phyloP scores from a whole-genome alignment of 805 yeast genomes.

The Pichia sporocuriosa region DNA sequence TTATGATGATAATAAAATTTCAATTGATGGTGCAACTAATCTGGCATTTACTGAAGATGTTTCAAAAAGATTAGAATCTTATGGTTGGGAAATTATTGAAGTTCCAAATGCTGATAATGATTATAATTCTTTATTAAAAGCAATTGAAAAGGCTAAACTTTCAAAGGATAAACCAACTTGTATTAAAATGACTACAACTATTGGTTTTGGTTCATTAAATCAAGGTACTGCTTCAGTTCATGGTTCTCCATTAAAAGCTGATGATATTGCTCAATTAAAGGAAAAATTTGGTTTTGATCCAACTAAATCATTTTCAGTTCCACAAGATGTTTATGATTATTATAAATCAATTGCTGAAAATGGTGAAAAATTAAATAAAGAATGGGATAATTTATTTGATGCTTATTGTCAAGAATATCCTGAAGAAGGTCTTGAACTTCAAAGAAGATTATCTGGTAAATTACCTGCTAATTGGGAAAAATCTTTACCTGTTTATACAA shows the following conservation, averaged over 20 bases:
- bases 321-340: conserved; percentile 73
- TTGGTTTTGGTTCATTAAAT: conserved; percentile 85
- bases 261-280: conserved; percentile 85
- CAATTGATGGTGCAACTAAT: conserved; percentile 90
- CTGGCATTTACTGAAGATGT: conserved; percentile 94
- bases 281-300: conserved; percentile 83
- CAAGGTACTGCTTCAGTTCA: conserved; percentile 90
- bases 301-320: conserved; percentile 67
- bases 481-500: conserved; percentile 69
- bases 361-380: conserved; percentile 61
- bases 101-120: conserved; percentile 81
- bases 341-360: conserved; percentile 51
- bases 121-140: conserved; percentile 56
- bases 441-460: conserved; percentile 69
- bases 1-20: conserved; percentile 95
- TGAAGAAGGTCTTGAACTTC: conserved; percentile 66
- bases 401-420: conserved; percentile 67
- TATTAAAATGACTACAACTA: conserved; percentile 82
- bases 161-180: conserved; percentile 80
- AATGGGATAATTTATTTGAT: conserved; percentile 66
- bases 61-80: conserved; percentile 72
- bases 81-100: conserved; percentile 85
- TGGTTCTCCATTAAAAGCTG: conserved; percentile 93
- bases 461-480: conserved; percentile 81
- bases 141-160: conserved; percentile 76